Base-by-base conservation (phyloP, 1,284 basidiomycete species). In the Cryptococcus floricola region DNA sequence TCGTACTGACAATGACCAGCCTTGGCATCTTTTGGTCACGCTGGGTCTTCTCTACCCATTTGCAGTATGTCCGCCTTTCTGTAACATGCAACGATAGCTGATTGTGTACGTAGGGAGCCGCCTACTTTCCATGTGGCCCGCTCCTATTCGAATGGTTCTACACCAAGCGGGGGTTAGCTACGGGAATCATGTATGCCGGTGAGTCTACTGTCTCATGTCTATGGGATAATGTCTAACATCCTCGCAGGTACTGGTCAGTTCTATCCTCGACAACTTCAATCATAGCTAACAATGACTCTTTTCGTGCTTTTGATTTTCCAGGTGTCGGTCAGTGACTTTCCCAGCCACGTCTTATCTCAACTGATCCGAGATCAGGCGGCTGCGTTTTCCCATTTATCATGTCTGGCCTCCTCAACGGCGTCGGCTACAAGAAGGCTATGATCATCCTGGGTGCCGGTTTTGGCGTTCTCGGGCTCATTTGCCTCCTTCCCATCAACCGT, bases 91-190 rank as follows among this genome's bases (percentile, higher is more conserved):
- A 7, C 4, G 31, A 31, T 10, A 4, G 10, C 4, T 31, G 31
- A 31, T 31, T 10, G 10, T 31, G 31, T 31, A 31, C 5, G 5
- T 10, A 31, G 31, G 31, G 31, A 31, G 73, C 70, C 1, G 54
- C 61, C 19, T 78, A 76, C 58, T 59, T 78, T 27, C 75, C 76
- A 1, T 72, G 73, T 50, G 74, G 72, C 1, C 72, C 70, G 4
- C 58, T 75, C 18, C 51, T 77, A 14, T 76, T 73, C 60, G 70
- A 75, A 48, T 77, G 75, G 75, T 78, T 74, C 62, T 61, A 67
- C 31, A 60, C 54, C 3, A 60, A 65, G 34, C 65, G 75, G 41
- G 77, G 77, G 13, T 54, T 77, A 3, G 77, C 76, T 5, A 60
- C 66, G 0, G 75, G 73, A 0, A 70, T 76, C 54, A 68, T 76